These are phyloP conservation scores for Ceratobasidium sp. DNA, from an alignment of 1,284 basidiomycete species.

Conservation along the genomic window DNA sequence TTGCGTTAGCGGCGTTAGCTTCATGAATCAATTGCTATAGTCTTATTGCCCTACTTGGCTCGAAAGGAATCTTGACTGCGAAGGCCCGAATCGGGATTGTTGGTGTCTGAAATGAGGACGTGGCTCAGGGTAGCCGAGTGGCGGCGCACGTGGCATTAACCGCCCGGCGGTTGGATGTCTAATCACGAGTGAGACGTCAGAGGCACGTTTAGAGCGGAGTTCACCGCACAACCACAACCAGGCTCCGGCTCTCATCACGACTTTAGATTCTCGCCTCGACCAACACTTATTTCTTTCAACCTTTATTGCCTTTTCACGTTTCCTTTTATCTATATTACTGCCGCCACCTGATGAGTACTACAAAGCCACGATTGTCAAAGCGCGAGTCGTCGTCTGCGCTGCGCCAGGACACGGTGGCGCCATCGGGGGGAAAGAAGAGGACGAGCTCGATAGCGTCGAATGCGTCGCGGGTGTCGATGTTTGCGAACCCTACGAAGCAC, in stretches of 20 bases:
- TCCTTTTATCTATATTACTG: constrained; percentile 10
- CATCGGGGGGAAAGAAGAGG: constrained; percentile 15
- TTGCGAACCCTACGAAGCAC: constrained; percentile 32
- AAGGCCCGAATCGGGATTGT: too few species aligned
- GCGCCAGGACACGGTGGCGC: constrained; percentile 21
- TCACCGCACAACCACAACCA: constrained; percentile 17
- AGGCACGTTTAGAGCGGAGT: constrained; percentile 38
- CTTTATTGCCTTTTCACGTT: neutral
- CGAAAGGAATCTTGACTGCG: too few species aligned
- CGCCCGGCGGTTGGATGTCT: constrained; percentile 30
- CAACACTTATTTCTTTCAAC: constrained; percentile 13
- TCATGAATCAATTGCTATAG: too few species aligned
- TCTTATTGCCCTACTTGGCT: too few species aligned
- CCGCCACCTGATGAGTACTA: constrained; percentile 36
- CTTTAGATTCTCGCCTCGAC: neutral
- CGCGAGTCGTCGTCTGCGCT: constrained; percentile 38
- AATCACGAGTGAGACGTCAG: constrained; percentile 45
- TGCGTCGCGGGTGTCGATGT: constrained; percentile 30
- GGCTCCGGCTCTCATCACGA: constrained; percentile 10
- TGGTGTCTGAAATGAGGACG: too few species aligned
- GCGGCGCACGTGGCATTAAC: constrained; percentile 31
- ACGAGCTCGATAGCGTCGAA: constrained; percentile 30
- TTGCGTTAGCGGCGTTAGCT: too few species aligned
- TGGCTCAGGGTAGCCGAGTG: neutral
- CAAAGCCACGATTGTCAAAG: constrained; percentile 31